A percentile compares a stretch with the other conserved stretches of the same genome.
These are phyloP conservation scores for Parsonsia alboflavescens DNA, from an alignment of 257 asterid species.

Conservation along the genomic window DNA sequence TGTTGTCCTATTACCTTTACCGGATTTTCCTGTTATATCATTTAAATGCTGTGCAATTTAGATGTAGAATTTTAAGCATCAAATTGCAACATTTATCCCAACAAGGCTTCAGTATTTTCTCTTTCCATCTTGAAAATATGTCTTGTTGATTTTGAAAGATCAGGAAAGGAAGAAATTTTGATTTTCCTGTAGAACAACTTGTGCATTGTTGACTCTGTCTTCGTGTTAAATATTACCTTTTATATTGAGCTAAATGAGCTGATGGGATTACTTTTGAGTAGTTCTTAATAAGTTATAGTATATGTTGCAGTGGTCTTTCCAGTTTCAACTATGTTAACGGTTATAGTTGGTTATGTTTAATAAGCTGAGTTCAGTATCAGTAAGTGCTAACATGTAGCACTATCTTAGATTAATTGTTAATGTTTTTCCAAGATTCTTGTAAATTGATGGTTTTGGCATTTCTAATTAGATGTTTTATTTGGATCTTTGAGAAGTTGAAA, in stretches of 20 bases:
- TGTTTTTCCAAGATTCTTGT: not conserved
- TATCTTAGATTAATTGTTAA: not conserved
- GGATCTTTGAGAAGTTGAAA: not conserved
- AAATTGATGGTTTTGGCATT: not conserved
- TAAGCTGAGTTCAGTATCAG: not conserved
- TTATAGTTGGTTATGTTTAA: not conserved
- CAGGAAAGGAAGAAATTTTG: not conserved
- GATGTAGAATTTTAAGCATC: not conserved
- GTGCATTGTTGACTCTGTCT: not conserved
- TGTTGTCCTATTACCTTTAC: not conserved
- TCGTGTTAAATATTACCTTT: not conserved
- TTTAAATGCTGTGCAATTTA: not conserved
- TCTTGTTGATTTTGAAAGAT: not conserved
- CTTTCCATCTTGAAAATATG: not conserved
- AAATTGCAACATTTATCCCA: not conserved
- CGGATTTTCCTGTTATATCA: not conserved
- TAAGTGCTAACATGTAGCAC: not conserved
- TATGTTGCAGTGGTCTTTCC: not conserved
- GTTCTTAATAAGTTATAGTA: not conserved
- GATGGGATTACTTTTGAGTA: not conserved
- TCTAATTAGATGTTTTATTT: not conserved
- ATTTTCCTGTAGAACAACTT: not conserved
- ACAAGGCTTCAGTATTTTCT: not conserved
- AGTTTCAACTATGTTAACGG: not conserved
- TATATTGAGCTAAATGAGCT: not conserved